Evolutionary conservation across 129 eudicot genomes (phyloP), one percentile per base, ranked within the genome.

Genomic region (Flaveria brownii): DNA sequence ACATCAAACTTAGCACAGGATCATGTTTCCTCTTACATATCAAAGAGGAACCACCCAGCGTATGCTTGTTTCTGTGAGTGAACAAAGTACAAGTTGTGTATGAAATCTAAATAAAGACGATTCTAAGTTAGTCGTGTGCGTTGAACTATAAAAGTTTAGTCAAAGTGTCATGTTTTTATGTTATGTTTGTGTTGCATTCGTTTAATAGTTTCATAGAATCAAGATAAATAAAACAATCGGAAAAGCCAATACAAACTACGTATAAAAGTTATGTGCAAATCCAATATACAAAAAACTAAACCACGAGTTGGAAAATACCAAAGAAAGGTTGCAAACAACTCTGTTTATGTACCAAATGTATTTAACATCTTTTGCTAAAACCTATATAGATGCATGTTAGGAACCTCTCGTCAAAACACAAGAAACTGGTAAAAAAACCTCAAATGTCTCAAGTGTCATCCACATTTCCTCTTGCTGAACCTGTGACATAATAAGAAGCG

Each of bases 61-160:
- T 85, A 82, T 68, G 78, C 89, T 5, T 90, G 96, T 70, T 87
- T 87, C 71, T 90, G 96, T 59, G 78, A 33, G 62, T 75, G 63
- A 50, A 71, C n/a, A 25, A 74, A 80, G 57, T 9, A 36, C 62
- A 51, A 72, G 74, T 36, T 18, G 52, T 56, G 17, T 15, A n/a
- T 20, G 45, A n/a, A 66, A 42, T 2, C 50, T 71, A 12, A 20
- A 80, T 74, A 74, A 80, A 80, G 36, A 22, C 54, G 71, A 47
- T 63, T 73, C 13, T 79, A 72, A 15, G 78, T 13, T 73, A 33
- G 82, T 72, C 68, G 60, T 17, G 28, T 70, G 81, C 68, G 57
- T 77, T 25, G 33, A 64, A 43, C 52, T 49, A 46, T 54, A 63
- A 63, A 49, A 14, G 73, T 72, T 47, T 16, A 63, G 39, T 73